Conservation (phyloP, 164 flowering plant species). For the Kalanchoe fedtschenkoi region DNA sequence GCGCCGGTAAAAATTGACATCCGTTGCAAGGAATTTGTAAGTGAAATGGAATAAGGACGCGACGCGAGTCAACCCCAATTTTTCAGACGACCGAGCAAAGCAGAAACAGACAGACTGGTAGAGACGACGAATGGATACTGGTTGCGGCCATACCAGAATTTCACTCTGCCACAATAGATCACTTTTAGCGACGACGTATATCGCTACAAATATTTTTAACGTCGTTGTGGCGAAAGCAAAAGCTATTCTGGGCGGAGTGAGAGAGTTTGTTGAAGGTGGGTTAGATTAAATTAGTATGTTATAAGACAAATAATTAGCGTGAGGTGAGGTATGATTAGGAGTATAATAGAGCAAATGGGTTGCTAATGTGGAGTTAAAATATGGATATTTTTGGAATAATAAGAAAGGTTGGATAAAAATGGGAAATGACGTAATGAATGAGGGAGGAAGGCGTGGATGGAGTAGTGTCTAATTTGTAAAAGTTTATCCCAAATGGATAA, state of each 20-base stretch:
- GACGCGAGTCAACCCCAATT: neutral
- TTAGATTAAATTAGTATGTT: neutral
- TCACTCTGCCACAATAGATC: neutral
- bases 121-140: neutral
- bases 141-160: neutral
- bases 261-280: neutral
- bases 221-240: neutral
- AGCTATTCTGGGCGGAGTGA: no score
- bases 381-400: no score
- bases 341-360: neutral
- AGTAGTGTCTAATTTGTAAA: no score
- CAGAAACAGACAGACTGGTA: conserved; percentile 4
- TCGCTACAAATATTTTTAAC: no score
- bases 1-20: neutral
- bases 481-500: no score
- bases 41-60: neutral
- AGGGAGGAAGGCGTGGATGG: no score
- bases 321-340: no score
- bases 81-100: conserved; percentile 1
- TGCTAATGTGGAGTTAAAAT: no score
- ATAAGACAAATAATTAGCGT: neutral
- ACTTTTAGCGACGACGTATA: neutral
- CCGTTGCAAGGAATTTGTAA: neutral
- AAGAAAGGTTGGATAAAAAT: no score
- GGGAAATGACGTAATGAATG: no score